These are phyloP conservation scores for Schizothecium vesticola DNA, from an alignment of 495 filamentous ascomycete genomes.

Conservation along the genomic window DNA sequence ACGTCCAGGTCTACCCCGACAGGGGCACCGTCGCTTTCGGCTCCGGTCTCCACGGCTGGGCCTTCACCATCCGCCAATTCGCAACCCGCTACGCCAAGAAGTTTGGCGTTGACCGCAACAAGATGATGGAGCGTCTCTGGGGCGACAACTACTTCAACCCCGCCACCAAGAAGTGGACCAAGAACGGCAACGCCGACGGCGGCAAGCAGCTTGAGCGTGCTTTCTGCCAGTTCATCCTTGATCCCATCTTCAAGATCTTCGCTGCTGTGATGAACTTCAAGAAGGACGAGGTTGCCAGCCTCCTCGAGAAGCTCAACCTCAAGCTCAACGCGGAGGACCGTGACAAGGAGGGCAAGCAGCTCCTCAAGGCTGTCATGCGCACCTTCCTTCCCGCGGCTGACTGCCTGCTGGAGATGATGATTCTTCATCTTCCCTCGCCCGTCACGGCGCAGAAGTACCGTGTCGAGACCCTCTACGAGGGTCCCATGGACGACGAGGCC, in stretches of 20 bases:
- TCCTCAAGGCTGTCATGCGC: constrained; percentile 96
- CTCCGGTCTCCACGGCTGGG: constrained; percentile 99
- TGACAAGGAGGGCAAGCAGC: constrained; percentile 90
- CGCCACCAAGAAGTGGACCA: constrained; percentile 99
- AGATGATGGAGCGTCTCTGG: constrained; percentile 99
- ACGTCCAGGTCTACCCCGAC: constrained; percentile 96
- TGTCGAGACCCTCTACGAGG: constrained; percentile 97
- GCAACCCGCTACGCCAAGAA: constrained; percentile 97
- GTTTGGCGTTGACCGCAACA: constrained; percentile 97
- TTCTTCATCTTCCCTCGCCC: constrained; percentile 96
- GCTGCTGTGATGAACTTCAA: constrained; percentile 93
- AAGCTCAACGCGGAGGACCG: constrained; percentile 81
- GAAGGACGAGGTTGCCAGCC: constrained; percentile 79
- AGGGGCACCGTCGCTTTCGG: constrained; percentile 97
- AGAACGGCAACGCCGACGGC: constrained; percentile 69
- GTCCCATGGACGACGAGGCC: constrained; percentile 84
- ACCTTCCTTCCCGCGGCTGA: constrained; percentile 98
- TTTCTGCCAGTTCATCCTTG: constrained; percentile 97
- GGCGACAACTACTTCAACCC: constrained; percentile 99
- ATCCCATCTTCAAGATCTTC: constrained; percentile 99
- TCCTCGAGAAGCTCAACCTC: constrained; percentile 89
- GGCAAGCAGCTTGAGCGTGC: constrained; percentile 91
- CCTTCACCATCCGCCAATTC: constrained; percentile 99
- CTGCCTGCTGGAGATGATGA: constrained; percentile 99
- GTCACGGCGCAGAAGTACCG: constrained; percentile 97